These are phyloP conservation scores for Histomonas meleagridis DNA, from an alignment of 208 protist species.

Conservation along the genomic window DNA sequence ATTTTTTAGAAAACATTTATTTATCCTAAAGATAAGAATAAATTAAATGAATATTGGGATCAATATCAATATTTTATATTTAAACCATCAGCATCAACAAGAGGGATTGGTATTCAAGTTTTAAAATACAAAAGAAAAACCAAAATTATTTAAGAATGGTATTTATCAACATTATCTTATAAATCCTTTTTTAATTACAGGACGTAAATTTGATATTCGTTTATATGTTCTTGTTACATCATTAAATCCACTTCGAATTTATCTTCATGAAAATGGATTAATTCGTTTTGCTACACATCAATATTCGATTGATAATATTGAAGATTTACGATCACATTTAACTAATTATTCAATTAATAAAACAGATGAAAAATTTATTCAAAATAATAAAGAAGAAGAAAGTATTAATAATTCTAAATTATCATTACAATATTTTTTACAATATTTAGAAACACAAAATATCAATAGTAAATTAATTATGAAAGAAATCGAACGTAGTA, in stretches of 20 bases:
- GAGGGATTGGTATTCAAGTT: background rate
- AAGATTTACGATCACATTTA: slow-evolving; percentile 42
- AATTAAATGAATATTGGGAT: background rate
- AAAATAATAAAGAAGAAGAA: background rate
- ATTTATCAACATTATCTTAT: slow-evolving; percentile 24
- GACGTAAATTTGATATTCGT: slow-evolving; percentile 42
- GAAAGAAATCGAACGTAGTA: slow-evolving; percentile 10
- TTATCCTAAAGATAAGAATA: background rate
- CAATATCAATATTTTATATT: background rate
- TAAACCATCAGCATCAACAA: background rate
- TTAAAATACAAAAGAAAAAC: background rate
- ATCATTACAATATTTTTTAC: background rate
- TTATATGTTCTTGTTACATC: slow-evolving; percentile 36
- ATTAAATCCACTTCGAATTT: slow-evolving; percentile 48
- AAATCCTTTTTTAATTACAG: slow-evolving; percentile 38
- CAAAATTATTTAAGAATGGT: slow-evolving; percentile 20
- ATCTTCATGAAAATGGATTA: slow-evolving; percentile 49
- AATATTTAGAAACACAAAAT: background rate
- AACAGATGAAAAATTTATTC: background rate
- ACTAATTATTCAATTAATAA: slow-evolving; percentile 51
- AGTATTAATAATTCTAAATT: slow-evolving; percentile 45
- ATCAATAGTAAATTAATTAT: slow-evolving; percentile 10
- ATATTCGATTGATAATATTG: slow-evolving; percentile 26
- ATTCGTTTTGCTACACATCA: slow-evolving; percentile 49
- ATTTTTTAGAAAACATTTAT: background rate